These are phyloP conservation scores for Colletotrichum kahawae DNA, from an alignment of 2,329 filamentous ascomycete genomes.

Conservation along the genomic window DNA sequence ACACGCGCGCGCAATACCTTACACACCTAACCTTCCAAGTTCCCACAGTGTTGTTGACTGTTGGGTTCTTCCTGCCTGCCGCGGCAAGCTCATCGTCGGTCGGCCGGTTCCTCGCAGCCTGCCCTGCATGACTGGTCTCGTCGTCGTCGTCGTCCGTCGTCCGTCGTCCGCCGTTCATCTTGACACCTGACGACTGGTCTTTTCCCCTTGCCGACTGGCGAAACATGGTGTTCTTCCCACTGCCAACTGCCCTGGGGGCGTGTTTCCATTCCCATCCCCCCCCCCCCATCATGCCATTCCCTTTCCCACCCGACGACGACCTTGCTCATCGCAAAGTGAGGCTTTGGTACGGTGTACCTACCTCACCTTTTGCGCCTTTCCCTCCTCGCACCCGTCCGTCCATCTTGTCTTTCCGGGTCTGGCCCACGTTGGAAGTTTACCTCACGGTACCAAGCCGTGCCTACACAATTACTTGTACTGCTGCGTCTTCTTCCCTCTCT, in stretches of 20 bases:
- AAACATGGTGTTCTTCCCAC: background rate
- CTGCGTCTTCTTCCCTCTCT: conserved; percentile 2
- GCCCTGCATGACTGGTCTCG: conserved; percentile 8
- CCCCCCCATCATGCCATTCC: background rate
- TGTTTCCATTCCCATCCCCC: conserved; percentile 7
- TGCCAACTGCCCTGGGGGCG: background rate
- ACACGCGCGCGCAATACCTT: background rate
- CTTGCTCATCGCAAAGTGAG: background rate
- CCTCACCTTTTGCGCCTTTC: conserved; percentile 4
- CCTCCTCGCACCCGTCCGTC: conserved; percentile 7
- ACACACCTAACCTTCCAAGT: background rate
- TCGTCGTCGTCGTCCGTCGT: background rate
- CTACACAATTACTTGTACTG: background rate
- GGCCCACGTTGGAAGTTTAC: conserved; percentile 16
- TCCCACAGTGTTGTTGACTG: background rate
- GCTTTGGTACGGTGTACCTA: background rate
- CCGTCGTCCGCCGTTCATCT: background rate
- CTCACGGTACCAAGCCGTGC: background rate
- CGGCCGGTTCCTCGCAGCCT: background rate
- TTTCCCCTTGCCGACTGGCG: conserved; percentile 9
- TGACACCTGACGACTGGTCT: conserved; percentile 11
- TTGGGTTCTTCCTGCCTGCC: conserved; percentile 3
- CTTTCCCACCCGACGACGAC: background rate
- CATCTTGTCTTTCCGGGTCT: conserved; percentile 16
- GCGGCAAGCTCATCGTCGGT: background rate